Evolutionary conservation across 495 filamentous ascomycete genomes (phyloP).

Genomic region (Acidomyces sp.): DNA sequence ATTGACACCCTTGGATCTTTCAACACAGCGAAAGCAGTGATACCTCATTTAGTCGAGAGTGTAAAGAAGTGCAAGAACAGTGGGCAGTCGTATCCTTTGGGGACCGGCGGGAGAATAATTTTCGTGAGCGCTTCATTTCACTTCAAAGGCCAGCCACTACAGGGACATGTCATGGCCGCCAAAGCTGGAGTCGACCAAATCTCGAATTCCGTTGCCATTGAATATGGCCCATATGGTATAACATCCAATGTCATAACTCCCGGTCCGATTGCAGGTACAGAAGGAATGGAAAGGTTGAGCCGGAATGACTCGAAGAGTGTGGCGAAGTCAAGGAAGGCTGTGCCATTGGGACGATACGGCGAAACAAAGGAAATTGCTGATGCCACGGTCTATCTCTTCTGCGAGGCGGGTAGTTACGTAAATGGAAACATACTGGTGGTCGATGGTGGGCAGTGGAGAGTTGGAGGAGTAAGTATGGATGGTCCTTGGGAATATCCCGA

Average conservation of each 20-base stretch:
- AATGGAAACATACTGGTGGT: constrained; percentile 66
- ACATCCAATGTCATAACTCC: constrained; percentile 80
- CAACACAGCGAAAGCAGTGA: constrained; percentile 84
- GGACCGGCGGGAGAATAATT: constrained; percentile 72
- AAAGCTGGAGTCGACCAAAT: constrained; percentile 86
- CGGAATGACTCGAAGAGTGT: constrained; percentile 28
- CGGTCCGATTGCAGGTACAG: constrained; percentile 57
- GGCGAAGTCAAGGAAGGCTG: constrained; percentile 24
- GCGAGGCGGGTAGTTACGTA: constrained; percentile 70
- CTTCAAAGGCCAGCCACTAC: constrained; percentile 69
- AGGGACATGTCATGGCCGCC: constrained; percentile 74
- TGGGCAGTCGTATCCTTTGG: constrained; percentile 27
- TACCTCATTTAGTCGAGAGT: constrained; percentile 65
- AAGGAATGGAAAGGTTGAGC: constrained; percentile 36
- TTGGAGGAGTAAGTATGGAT: constrained; percentile 28
- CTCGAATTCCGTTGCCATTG: constrained; percentile 58
- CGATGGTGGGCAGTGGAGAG: constrained; percentile 62
- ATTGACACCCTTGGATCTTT: constrained; percentile 90
- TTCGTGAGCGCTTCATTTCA: constrained; percentile 84
- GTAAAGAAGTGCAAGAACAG: constrained; percentile 46
- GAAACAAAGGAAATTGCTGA: constrained; percentile 80
- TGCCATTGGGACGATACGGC: constrained; percentile 66
- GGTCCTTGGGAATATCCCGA: constrained; percentile 44
- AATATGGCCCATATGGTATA: constrained; percentile 79
- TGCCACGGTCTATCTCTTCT: constrained; percentile 77